These are phyloP conservation scores for Ilyonectria destructans DNA, from an alignment of 2,329 filamentous ascomycete genomes.

Conservation along the genomic window DNA sequence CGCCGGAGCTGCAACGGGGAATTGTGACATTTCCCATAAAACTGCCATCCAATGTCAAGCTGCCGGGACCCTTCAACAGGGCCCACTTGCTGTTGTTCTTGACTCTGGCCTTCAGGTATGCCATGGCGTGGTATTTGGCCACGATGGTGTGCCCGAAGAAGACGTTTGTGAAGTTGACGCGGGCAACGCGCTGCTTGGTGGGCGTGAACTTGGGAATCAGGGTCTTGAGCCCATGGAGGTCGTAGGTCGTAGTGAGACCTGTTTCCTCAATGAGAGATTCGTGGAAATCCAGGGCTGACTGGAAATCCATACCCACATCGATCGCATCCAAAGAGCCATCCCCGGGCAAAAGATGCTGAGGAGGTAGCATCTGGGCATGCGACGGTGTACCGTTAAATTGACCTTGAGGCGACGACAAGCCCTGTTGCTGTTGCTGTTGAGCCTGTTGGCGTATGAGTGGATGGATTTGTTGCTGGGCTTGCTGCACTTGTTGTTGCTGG, in stretches of 20 bases:
- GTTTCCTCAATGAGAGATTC: constrained; percentile 72
- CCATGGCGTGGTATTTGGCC: constrained; percentile 73
- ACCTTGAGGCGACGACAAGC: not conserved
- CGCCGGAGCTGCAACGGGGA: constrained; percentile 70
- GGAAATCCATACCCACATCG: constrained; percentile 51
- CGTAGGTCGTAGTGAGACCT: constrained; percentile 74
- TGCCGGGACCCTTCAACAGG: constrained; percentile 69
- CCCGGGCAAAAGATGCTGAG: not conserved
- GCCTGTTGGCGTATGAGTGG: not conserved
- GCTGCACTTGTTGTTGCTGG: constrained; percentile 8
- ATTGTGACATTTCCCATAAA: constrained; percentile 73
- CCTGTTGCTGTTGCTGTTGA: constrained; percentile 3
- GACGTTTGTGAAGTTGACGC: constrained; percentile 66
- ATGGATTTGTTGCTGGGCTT: constrained; percentile 4
- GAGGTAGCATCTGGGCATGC: constrained; percentile 6
- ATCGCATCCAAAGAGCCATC: constrained; percentile 24
- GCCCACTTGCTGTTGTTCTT: constrained; percentile 71
- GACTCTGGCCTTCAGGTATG: constrained; percentile 73
- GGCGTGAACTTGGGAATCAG: constrained; percentile 66
- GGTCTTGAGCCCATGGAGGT: constrained; percentile 72
- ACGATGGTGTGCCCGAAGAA: constrained; percentile 72
- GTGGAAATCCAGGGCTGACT: constrained; percentile 52
- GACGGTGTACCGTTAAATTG: not conserved
- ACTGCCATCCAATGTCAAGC: constrained; percentile 75
- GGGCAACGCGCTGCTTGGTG: constrained; percentile 74